These are phyloP conservation scores for Anastatica hierochuntica DNA, from an alignment of 345 rosid genomes.

Conservation along the genomic window DNA sequence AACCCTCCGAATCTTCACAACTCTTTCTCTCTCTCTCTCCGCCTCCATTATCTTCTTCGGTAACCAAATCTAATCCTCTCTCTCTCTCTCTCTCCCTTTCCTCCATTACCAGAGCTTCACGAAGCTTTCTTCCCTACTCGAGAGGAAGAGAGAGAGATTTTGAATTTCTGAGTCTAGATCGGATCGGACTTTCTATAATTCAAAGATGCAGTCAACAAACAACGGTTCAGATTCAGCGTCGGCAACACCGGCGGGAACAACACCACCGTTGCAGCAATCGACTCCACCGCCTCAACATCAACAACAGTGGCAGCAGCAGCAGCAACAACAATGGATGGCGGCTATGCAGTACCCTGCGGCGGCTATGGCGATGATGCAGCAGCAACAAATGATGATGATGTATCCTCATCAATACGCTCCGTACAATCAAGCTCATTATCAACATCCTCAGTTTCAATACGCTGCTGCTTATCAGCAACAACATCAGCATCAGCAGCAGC, in stretches of 20 bases:
- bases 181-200: too few species aligned
- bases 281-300: conserved; percentile 33
- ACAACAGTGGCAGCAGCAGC: conserved; percentile 20
- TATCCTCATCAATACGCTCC: conserved; percentile 57
- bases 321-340: conserved; percentile 51
- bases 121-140: background rate
- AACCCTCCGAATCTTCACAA: conserved; percentile 17
- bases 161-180: background rate
- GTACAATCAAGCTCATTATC: conserved; percentile 15
- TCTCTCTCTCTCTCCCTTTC: conserved; percentile 25
- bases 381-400: conserved; percentile 80
- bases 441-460: conserved; percentile 25
- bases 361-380: conserved; percentile 71
- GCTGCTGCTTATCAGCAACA: conserved; percentile 8
- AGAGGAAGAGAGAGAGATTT: background rate
- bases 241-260: conserved; percentile 25
- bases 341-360: conserved; percentile 88
- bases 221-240: conserved; percentile 37
- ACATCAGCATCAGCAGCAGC: conserved; percentile 17
- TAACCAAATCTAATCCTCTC: conserved; percentile 5
- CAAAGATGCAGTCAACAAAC: conserved; percentile 28
- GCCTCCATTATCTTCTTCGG: conserved; percentile 14
- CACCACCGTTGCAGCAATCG: conserved; percentile 34
- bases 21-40: conserved; percentile 19
- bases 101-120: background rate